Conservation (phyloP, 2,329 filamentous ascomycete genomes). For the Ascomycota sp. region DNA sequence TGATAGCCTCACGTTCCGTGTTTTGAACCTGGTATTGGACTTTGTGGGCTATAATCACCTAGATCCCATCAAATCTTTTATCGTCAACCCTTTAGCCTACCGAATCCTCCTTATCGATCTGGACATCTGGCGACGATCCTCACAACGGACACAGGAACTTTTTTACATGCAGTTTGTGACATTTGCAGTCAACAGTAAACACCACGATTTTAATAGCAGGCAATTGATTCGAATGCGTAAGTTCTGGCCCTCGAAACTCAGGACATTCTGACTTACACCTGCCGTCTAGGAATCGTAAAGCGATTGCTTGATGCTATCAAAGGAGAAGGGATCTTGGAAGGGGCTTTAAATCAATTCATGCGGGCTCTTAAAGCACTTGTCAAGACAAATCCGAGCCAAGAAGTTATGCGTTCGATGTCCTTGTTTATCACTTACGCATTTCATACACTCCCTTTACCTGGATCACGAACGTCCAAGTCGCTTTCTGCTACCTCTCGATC, state of each 20-base stretch:
- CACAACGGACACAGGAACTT: slow-evolving; percentile 56
- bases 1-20: slow-evolving; percentile 34
- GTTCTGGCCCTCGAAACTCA: slow-evolving; percentile 11
- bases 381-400: slow-evolving; percentile 60
- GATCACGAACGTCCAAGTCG: slow-evolving; percentile 30
- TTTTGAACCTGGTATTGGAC: slow-evolving; percentile 57
- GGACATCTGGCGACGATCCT: slow-evolving; percentile 75
- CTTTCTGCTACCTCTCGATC: slow-evolving; percentile 17
- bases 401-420: slow-evolving; percentile 69
- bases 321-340: slow-evolving; percentile 52
- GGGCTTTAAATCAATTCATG: slow-evolving; percentile 58
- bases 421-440: slow-evolving; percentile 87
- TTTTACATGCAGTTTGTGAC: slow-evolving; percentile 86
- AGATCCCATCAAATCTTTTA: slow-evolving; percentile 71
- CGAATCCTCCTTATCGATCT: slow-evolving; percentile 80
- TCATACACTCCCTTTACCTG: slow-evolving; percentile 33
- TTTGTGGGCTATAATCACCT: slow-evolving; percentile 78
- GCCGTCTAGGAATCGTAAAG: slow-evolving; percentile 56
- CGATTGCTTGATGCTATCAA: slow-evolving; percentile 80
- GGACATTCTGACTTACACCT: not conserved
- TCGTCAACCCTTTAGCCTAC: slow-evolving; percentile 90
- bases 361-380: slow-evolving; percentile 61
- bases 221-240: slow-evolving; percentile 77
- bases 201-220: slow-evolving; percentile 79
- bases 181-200: slow-evolving; percentile 77